Base-by-base conservation (phyloP, 169 alveolate species). In the Besnoitia besnoiti region DNA sequence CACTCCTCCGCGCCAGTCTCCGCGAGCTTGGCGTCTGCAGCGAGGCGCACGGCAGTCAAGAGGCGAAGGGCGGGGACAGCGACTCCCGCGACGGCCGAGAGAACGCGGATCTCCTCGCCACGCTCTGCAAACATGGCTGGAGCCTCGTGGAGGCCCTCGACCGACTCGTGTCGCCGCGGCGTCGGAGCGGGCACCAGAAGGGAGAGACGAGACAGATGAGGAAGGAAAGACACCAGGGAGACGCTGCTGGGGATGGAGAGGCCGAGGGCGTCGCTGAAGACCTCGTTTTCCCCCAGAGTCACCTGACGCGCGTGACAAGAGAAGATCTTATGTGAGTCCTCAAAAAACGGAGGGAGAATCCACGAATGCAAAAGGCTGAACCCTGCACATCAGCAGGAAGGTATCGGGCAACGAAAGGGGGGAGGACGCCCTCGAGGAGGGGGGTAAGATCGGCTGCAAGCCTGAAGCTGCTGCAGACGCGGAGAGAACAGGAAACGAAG, bases 261-360 rank as follows among this genome's bases (percentile, higher is more conserved):
- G 39, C 59, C 21, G 40, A 39, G 35, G 55, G 0, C 50, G 87
- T 19, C 87, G 37, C 12, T 7, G 59, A 1, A n/a, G 24, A 5
- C 67, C 59, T 49, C 24, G 67, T n/a, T 0, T 55, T 55, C 27
- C 67, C 67, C 12, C 33, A 55, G 67, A 10, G 37, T 4, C 4
- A 14, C 33, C 19, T 30, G 33, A 27, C 87, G 37, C 87, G 49
- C 49, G n/a, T 77, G 59, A 77, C 87, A 51, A 39, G 47, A 27
- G 87, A 39, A 35, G 87, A 77, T 39, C 50, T 77, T 4, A n/a
- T 77, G 87, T 77, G 21, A 77, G 80, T 55, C 30, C 67, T 1
- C 67, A 0, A n/a, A 55, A n/a, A 55, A 55, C 4, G 4, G 24
- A 55, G 16, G 67, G 67, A n/a, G 12, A 55, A 55, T 19, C 12